Conservation (phyloP, 768 basidiomycete species). For the Lactifluus echinatus region DNA sequence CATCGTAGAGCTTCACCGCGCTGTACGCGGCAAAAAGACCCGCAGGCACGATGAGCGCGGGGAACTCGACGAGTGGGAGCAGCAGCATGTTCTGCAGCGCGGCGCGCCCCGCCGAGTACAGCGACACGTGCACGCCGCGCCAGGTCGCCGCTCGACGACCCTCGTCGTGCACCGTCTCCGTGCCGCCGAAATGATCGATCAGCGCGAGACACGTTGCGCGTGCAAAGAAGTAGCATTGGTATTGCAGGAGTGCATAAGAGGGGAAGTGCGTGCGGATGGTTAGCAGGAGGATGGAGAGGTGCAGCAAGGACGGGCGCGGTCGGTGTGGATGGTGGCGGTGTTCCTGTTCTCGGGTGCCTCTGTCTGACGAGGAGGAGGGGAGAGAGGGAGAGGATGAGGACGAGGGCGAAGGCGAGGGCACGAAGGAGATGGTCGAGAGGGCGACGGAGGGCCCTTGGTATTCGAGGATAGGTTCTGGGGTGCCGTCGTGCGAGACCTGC, state of each 20-base stretch:
- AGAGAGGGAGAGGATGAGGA: background rate
- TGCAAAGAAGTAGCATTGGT: conserved; percentile 21
- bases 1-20: conserved; percentile 16
- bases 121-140: conserved; percentile 19
- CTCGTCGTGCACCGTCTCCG: conserved; percentile 7
- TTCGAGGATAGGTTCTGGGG: conserved; percentile 10
- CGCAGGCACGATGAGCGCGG: conserved; percentile 17
- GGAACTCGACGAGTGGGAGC: conserved; percentile 17
- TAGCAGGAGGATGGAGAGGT: conserved; percentile 18
- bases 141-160: conserved; percentile 14
- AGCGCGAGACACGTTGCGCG: conserved; percentile 15
- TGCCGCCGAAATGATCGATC: conserved; percentile 5
- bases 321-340: background rate
- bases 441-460: conserved; percentile 8
- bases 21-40: conserved; percentile 19
- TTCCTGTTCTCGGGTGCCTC: background rate
- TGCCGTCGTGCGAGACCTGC: conserved; percentile 18
- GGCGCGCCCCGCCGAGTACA: conserved; percentile 13
- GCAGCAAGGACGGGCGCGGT: conserved; percentile 12
- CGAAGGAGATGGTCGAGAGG: conserved; percentile 16
- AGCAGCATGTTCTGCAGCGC: conserved; percentile 20
- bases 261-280: conserved; percentile 18
- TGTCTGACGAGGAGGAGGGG: background rate
- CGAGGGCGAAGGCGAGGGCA: background rate
- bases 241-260: conserved; percentile 16